Conservation (phyloP, 306 rosid genomes). For the Vigna radiata region DNA sequence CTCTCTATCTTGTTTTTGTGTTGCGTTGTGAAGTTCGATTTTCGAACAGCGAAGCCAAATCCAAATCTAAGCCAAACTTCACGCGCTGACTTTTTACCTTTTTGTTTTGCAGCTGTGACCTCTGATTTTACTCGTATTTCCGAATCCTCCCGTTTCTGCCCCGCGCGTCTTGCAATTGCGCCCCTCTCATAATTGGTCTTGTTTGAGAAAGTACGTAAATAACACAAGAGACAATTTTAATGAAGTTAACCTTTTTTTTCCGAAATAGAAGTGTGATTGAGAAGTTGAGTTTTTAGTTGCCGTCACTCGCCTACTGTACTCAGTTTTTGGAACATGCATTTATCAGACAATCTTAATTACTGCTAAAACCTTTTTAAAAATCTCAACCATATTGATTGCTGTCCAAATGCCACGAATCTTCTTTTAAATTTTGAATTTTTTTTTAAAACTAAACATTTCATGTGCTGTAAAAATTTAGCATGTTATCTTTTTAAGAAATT, state of each 20-base stretch:
- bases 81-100: slow-evolving; percentile 43
- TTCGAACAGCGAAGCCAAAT: slow-evolving; percentile 55
- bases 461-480: too few relatives aligned
- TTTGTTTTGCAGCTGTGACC: slow-evolving; percentile 23
- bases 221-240: neutral
- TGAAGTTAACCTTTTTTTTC: neutral
- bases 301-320: neutral
- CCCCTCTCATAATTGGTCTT: slow-evolving; percentile 11
- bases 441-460: too few relatives aligned
- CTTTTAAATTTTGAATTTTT: neutral
- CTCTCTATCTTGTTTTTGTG: slow-evolving; percentile 21
- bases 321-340: neutral
- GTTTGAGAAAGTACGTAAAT: neutral
- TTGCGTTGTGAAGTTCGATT: slow-evolving; percentile 38
- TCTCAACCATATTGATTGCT: neutral
- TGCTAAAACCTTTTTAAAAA: neutral
- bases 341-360: neutral
- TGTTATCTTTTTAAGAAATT: too few relatives aligned
- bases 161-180: slow-evolving; percentile 1
- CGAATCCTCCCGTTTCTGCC: neutral
- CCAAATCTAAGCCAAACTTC: slow-evolving; percentile 45
- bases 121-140: neutral
- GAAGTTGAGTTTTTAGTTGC: neutral
- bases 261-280: neutral
- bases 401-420: neutral